Evolutionary conservation across 768 basidiomycete genomes (phyloP).

Genomic region (Rhizopogon sp.): DNA sequence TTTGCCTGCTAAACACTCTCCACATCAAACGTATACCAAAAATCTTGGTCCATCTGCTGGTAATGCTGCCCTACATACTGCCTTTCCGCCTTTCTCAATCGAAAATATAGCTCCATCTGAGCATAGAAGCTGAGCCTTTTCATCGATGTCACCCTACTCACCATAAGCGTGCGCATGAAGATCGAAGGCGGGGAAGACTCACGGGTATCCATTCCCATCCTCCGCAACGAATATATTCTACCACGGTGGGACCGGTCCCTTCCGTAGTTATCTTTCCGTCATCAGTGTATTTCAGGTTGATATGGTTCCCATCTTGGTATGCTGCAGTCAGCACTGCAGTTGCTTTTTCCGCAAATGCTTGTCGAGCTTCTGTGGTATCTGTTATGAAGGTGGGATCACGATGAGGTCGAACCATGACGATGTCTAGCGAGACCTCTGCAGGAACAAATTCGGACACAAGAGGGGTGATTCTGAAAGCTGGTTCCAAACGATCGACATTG

Average conservation of each 20-base stretch:
- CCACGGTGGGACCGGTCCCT: constrained; percentile 48
- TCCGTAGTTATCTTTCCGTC: constrained; percentile 36
- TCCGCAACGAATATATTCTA: constrained; percentile 75
- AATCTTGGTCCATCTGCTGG: constrained; percentile 35
- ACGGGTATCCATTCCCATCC: constrained; percentile 90
- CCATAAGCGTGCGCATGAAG: not conserved
- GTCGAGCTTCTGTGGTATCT: constrained; percentile 40
- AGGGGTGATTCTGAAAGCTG: constrained; percentile 74
- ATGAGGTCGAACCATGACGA: constrained; percentile 72
- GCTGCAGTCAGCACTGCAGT: constrained; percentile 57
- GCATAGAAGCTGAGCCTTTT: constrained; percentile 67
- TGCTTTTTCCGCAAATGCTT: constrained; percentile 47
- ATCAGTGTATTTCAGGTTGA: constrained; percentile 50
- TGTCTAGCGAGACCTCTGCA: constrained; percentile 51
- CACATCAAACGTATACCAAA: constrained; percentile 41
- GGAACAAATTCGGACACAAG: constrained; percentile 44
- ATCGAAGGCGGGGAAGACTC: constrained; percentile 20
- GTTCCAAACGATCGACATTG: constrained; percentile 85
- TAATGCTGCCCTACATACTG: constrained; percentile 40
- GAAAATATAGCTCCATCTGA: constrained; percentile 69
- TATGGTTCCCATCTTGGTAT: constrained; percentile 74
- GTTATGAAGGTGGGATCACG: constrained; percentile 44
- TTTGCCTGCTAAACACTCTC: not conserved
- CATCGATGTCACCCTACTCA: constrained; percentile 52
- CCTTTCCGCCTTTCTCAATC: constrained; percentile 59